Conservation (phyloP, 176 grass and related monocot genomes). For the Bromus sterilis region DNA sequence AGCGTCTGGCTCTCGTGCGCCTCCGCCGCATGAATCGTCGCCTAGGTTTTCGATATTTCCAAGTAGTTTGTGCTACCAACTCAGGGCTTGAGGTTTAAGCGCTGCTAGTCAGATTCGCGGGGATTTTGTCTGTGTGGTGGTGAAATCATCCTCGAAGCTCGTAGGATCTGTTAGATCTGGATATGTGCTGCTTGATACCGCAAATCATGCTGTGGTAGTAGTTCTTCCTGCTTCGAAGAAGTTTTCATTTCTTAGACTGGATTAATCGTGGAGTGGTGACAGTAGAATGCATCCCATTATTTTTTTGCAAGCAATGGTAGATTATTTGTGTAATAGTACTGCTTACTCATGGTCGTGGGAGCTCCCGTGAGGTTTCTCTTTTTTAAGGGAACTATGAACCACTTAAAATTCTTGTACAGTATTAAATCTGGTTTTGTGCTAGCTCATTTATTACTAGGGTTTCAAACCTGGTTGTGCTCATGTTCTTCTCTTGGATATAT, state of each 20-base stretch:
- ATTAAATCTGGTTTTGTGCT: not conserved
- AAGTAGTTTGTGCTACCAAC: not conserved
- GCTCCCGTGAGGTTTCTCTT: not conserved
- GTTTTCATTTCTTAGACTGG: not conserved
- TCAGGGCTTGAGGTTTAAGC: not conserved
- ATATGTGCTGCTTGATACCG: not conserved
- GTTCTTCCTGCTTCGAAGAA: not conserved
- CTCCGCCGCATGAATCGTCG: too few species aligned
- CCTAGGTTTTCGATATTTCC: not conserved
- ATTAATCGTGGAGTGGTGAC: not conserved
- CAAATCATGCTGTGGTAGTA: not conserved
- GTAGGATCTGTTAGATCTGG: not conserved
- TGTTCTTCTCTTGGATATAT: not conserved
- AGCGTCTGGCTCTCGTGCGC: not conserved
- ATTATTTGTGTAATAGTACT: too few species aligned
- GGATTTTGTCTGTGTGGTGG: not conserved
- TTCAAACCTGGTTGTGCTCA: not conserved
- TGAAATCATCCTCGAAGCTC: not conserved
- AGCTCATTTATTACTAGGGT: not conserved
- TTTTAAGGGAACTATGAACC: not conserved
- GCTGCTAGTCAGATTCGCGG: not conserved
- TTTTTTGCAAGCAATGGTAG: not conserved
- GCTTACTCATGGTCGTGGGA: fast-evolving
- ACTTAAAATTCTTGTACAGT: too few species aligned
- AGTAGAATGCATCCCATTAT: too few species aligned